phyloP scores from a whole-genome alignment of 2,329 filamentous ascomycete species.

The Shiraia bambusicola region DNA sequence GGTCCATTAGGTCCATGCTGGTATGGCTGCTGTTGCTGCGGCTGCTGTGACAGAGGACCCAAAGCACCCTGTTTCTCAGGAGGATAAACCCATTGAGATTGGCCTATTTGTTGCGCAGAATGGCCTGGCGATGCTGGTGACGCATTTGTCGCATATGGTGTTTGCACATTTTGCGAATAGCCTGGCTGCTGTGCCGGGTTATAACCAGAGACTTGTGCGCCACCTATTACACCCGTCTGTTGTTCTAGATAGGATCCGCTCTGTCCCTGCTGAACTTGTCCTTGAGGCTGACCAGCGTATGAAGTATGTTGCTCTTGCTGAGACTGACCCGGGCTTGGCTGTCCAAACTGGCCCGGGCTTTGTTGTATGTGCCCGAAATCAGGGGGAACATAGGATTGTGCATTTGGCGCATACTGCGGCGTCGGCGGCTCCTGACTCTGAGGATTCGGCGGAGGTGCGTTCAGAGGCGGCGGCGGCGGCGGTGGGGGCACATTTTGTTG shows the following conservation, averaged over 20 bases:
- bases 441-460: constrained; percentile 1
- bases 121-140: constrained; percentile 10
- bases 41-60: not conserved
- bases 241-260: constrained; percentile 21
- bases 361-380: too few relatives aligned
- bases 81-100: constrained; percentile 11
- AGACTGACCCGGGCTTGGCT: constrained; percentile 9
- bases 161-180: constrained; percentile 9
- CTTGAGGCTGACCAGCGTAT: constrained; percentile 3
- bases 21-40: constrained; percentile 13
- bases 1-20: constrained; percentile 13
- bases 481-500: constrained; percentile 17
- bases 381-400: too few relatives aligned
- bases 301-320: constrained; percentile 9
- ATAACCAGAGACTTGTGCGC: constrained; percentile 6
- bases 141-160: constrained; percentile 11
- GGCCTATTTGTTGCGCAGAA: constrained; percentile 5
- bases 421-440: constrained; percentile 1
- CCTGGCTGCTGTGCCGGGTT: too few relatives aligned
- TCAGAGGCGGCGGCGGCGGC: constrained; percentile 19
- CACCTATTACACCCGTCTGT: constrained; percentile 30
- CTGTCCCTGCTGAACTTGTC: constrained; percentile 9
- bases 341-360: constrained; percentile 10
- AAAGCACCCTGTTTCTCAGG: constrained; percentile 4
- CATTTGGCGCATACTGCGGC: not conserved